Evolutionary conservation across 1,284 basidiomycete species (phyloP), one percentile per base, ranked within the genome.

Genomic region (Cryptococcus sp.): DNA sequence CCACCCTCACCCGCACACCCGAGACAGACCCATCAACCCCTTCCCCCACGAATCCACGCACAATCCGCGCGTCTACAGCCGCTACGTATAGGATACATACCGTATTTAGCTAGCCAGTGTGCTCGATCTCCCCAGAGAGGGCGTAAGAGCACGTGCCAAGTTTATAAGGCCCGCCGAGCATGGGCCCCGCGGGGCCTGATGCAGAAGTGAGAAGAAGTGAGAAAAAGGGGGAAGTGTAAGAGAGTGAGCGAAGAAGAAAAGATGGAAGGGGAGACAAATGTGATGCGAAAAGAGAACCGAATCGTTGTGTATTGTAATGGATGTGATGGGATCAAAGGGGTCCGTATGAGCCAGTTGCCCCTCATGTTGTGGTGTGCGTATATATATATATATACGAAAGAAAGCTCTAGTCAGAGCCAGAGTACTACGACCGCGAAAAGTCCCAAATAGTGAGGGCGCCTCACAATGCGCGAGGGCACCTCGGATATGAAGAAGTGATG

Each of bases 61-160:
- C 50, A 40, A 52, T 52, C 42, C 50, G 50, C 50, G 50, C 50
- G 50, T 52, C 24, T 39, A 37, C 33, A 48, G 33, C 24, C 15
- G 33, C 37, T 16, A 33, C 33, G n/a, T 48, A 13, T 11, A 48
- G n/a, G n/a, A 8, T 16, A 18, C 20, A 36, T 48, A 36, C 33
- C 38, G 28, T 33, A 33, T 33, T 9, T 33, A 33, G 28, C 28
- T 33, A 33, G 28, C 28, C 28, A 33, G 9, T 33, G 28, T 33
- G 28, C 28, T 33, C 28, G 28, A 33, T 9, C 28, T 33, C 28
- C 28, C 28, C n/a, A n/a, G n/a, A n/a, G n/a, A n/a, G n/a, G n/a
- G n/a, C n/a, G n/a, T n/a, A n/a, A n/a, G n/a, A n/a, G n/a, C n/a
- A n/a, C n/a, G n/a, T n/a, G n/a, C n/a, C n/a, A n/a, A n/a, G n/a